Evolutionary conservation across 306 rosid genomes (phyloP).

Genomic region (Sechiopsis laciniata): DNA sequence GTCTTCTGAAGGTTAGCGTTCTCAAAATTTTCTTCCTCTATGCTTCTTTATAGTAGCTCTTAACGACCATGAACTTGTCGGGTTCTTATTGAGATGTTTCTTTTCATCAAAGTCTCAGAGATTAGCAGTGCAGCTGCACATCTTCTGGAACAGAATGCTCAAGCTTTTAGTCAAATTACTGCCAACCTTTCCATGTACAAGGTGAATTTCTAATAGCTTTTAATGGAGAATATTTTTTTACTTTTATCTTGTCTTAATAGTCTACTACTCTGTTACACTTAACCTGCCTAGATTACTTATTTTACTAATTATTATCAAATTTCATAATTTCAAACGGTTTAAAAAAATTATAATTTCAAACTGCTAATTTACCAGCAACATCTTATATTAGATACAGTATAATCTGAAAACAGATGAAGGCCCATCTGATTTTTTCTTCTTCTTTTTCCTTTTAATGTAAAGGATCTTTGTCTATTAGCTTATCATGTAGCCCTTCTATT

Average conservation of each 20-base stretch:
- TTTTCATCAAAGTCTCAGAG: constrained; percentile 46
- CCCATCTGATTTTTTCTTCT: constrained; percentile 11
- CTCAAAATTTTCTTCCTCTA: background rate
- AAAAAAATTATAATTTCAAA: too few species aligned
- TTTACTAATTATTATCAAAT: background rate
- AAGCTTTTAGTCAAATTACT: constrained; percentile 62
- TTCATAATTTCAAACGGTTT: background rate
- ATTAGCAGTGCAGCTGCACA: constrained; percentile 56
- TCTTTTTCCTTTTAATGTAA: constrained; percentile 4
- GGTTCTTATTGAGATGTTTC: constrained; percentile 23
- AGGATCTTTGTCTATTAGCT: constrained; percentile 9
- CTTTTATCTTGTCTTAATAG: background rate
- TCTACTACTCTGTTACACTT: background rate
- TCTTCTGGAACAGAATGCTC: constrained; percentile 84
- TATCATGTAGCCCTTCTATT: background rate
- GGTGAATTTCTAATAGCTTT: constrained; percentile 42
- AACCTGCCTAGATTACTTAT: background rate
- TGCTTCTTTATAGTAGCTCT: background rate
- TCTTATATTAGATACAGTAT: background rate
- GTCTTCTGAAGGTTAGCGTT: constrained; percentile 63
- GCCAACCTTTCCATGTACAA: constrained; percentile 72
- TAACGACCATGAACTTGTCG: background rate
- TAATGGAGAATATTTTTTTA: background rate
- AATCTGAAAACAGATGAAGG: background rate
- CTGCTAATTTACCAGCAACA: background rate